Conservation (phyloP, 139 green algal species). For the Volvox reticuliferus region DNA sequence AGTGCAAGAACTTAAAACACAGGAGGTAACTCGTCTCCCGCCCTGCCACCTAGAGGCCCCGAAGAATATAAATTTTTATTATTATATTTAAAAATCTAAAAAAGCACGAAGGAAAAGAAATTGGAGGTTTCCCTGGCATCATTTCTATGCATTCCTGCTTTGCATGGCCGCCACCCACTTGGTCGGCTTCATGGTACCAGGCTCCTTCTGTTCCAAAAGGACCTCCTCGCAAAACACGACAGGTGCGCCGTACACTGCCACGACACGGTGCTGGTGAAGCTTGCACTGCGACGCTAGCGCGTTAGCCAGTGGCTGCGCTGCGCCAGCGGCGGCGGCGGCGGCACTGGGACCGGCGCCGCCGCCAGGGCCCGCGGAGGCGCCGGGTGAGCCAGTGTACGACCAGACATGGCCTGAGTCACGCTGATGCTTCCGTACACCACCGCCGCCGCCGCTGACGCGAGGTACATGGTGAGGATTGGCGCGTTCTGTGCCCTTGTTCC, state of each 20-base stretch:
- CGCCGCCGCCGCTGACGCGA: conserved; percentile 9
- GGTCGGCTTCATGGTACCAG: neutral
- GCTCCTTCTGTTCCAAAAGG: neutral
- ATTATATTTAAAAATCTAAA: too few relatives aligned
- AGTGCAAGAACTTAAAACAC: too few relatives aligned
- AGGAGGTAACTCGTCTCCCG: too few relatives aligned
- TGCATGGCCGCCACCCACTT: conserved; percentile 4
- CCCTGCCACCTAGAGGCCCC: too few relatives aligned
- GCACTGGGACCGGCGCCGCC: neutral
- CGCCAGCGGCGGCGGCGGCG: neutral
- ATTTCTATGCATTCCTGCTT: too few relatives aligned
- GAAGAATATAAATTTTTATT: too few relatives aligned
- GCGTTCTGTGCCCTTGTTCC: neutral
- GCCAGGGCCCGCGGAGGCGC: neutral
- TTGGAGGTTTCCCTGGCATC: too few relatives aligned
- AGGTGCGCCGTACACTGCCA: conserved; percentile 31
- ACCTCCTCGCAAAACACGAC: conserved; percentile 49
- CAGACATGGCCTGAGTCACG: neutral
- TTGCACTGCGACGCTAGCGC: conserved; percentile 45
- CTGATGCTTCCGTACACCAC: neutral
- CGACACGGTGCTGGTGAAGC: conserved; percentile 38
- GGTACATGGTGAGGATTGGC: neutral
- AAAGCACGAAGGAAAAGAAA: too few relatives aligned
- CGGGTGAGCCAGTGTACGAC: neutral
- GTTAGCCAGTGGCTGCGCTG: conserved; percentile 40